Evolutionary conservation across 2,329 filamentous ascomycete genomes (phyloP).

Genomic region (Penicillium rolfsii): DNA sequence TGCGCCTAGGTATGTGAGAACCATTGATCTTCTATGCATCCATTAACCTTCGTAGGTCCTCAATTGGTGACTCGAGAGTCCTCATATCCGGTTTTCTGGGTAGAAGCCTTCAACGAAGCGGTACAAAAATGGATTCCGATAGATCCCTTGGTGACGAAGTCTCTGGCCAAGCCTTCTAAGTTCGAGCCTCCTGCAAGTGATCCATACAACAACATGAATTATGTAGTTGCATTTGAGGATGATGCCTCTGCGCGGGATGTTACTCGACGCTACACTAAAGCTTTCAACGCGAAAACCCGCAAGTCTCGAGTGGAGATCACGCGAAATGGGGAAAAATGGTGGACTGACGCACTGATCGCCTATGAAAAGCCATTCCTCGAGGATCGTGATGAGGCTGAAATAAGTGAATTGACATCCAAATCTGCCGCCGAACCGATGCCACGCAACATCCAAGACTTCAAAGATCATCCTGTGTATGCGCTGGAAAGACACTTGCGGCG

Average conservation of each 20-base stretch:
- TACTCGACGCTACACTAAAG: conserved; percentile 82
- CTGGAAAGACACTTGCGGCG: conserved; percentile 81
- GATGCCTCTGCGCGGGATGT: conserved; percentile 81
- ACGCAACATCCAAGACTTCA: conserved; percentile 82
- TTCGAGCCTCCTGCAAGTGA: conserved; percentile 85
- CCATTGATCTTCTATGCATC: neutral
- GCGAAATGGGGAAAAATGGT: conserved; percentile 60
- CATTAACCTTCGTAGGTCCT: conserved; percentile 37
- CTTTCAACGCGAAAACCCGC: conserved; percentile 87
- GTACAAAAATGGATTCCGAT: conserved; percentile 90
- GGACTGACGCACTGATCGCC: conserved; percentile 49
- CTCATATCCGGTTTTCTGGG: conserved; percentile 85
- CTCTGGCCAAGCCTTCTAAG: conserved; percentile 72
- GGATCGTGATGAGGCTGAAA: conserved; percentile 82
- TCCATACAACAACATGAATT: conserved; percentile 73
- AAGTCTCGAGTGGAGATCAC: conserved; percentile 75
- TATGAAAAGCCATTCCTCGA: conserved; percentile 50
- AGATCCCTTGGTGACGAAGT: conserved; percentile 80
- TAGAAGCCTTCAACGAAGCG: conserved; percentile 83
- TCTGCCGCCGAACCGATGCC: conserved; percentile 82
- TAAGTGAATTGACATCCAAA: conserved; percentile 71
- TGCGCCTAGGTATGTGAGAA: conserved; percentile 26
- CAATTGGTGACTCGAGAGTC: conserved; percentile 66
- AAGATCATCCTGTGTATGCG: conserved; percentile 80
- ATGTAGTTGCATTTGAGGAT: conserved; percentile 82